Conservation (phyloP, 768 basidiomycete species). For the Zangia roseola region DNA sequence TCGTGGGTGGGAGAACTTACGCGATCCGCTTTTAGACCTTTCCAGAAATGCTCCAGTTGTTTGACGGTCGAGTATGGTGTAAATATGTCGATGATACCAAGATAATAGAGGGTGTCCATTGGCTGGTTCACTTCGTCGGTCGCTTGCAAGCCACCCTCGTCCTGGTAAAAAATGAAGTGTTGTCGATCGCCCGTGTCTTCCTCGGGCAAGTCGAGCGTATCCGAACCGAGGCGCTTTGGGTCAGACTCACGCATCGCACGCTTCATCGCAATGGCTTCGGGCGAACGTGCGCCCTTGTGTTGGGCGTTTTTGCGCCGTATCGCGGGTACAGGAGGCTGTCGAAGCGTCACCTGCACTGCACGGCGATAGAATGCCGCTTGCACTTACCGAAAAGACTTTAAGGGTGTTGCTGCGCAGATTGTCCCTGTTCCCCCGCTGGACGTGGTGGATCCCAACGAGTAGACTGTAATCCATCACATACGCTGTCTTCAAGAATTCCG, state of each 20-base stretch:
- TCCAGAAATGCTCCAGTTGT: slow-evolving; percentile 88
- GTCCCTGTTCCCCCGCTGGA: slow-evolving; percentile 87
- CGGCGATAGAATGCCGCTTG: not conserved
- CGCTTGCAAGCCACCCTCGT: slow-evolving; percentile 90
- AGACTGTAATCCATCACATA: slow-evolving; percentile 97
- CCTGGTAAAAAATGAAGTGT: slow-evolving; percentile 92
- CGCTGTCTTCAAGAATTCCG: slow-evolving; percentile 78
- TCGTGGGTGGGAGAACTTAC: slow-evolving; percentile 46
- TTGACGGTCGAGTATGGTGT: slow-evolving; percentile 84
- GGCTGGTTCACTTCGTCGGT: slow-evolving; percentile 81
- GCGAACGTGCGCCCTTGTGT: slow-evolving; percentile 52
- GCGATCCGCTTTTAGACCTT: slow-evolving; percentile 81
- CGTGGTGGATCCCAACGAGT: slow-evolving; percentile 90
- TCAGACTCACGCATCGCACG: slow-evolving; percentile 84
- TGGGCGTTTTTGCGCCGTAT: slow-evolving; percentile 62
- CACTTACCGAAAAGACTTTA: slow-evolving; percentile 84
- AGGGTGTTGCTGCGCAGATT: slow-evolving; percentile 89
- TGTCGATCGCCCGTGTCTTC: slow-evolving; percentile 54
- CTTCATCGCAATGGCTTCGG: slow-evolving; percentile 82
- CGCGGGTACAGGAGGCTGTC: slow-evolving; percentile 67
- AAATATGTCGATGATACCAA: slow-evolving; percentile 95
- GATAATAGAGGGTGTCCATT: slow-evolving; percentile 82
- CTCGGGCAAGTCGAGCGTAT: slow-evolving; percentile 56
- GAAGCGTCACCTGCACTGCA: slow-evolving; percentile 1
- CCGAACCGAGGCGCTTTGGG: slow-evolving; percentile 62